Percentiles rank a stretch among this genome's conserved stretches.
Conservation (phyloP, 2,329 filamentous ascomycete genomes). For the Monilinia vaccinii-corymbosi region DNA sequence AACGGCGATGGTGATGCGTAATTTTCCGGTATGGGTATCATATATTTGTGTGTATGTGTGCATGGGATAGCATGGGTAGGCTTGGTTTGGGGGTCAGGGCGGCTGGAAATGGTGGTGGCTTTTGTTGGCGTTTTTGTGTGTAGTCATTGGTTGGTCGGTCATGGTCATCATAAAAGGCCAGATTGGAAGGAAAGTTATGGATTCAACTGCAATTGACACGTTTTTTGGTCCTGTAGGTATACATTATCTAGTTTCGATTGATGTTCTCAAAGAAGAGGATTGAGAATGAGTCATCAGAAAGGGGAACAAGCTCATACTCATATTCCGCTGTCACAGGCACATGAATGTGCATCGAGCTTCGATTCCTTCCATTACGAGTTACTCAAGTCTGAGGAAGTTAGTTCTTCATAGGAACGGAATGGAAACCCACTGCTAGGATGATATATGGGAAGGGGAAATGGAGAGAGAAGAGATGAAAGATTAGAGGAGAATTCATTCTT, state of each 20-base stretch:
- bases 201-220: background rate
- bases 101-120: background rate
- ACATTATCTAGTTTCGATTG: background rate
- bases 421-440: no score
- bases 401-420: no score
- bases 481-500: no score
- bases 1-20: constrained; percentile 10
- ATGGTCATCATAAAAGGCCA: background rate
- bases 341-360: no score
- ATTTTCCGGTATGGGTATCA: constrained; percentile 6
- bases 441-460: no score
- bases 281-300: background rate
- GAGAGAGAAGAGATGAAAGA: no score
- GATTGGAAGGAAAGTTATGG: constrained; percentile 6
- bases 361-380: no score
- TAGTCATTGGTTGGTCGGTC: constrained; percentile 3
- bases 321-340: no score
- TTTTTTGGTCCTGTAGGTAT: background rate
- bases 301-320: no score
- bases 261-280: background rate
- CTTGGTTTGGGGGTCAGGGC: background rate
- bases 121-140: constrained; percentile 4
- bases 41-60: constrained; percentile 1
- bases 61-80: background rate
- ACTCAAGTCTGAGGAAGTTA: no score